A percentile compares a stretch with the other conserved stretches of the same genome.
Conservation (phyloP, 1,284 basidiomycete genomes). For the Entoloma clypeatum region DNA sequence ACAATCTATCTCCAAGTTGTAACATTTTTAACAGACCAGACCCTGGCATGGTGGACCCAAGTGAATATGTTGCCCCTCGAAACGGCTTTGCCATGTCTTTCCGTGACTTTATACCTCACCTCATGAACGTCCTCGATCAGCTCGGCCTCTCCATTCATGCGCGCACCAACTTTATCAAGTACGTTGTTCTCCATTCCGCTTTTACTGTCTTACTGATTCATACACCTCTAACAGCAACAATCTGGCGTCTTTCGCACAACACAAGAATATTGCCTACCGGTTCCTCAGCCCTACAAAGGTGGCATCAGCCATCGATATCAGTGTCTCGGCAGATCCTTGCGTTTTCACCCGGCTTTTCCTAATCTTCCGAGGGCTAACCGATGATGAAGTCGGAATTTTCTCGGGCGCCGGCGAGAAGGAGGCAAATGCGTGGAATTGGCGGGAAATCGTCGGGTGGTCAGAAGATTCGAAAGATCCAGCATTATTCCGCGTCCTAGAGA, state of each 20-base stretch:
- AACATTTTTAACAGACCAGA: constrained; percentile 52
- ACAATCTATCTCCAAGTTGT: constrained; percentile 1
- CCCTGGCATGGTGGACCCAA: constrained; percentile 64
- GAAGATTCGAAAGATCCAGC: constrained; percentile 70
- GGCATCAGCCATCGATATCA: constrained; percentile 79
- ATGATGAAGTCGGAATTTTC: constrained; percentile 71
- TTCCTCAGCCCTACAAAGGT: constrained; percentile 74
- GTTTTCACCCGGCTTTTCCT: constrained; percentile 81
- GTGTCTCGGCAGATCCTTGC: constrained; percentile 72
- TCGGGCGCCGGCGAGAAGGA: constrained; percentile 80
- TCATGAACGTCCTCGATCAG: constrained; percentile 72
- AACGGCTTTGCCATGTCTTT: constrained; percentile 80
- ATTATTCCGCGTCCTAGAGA: constrained; percentile 74
- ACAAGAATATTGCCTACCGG: constrained; percentile 83
- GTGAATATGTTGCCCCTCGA: constrained; percentile 68
- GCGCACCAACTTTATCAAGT: constrained; percentile 76
- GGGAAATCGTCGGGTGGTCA: constrained; percentile 70
- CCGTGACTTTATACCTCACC: constrained; percentile 70
- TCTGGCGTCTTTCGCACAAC: constrained; percentile 61
- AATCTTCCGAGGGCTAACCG: constrained; percentile 75
- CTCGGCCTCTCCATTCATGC: constrained; percentile 76
- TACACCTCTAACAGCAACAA: constrained; percentile 51
- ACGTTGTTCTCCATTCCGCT: constrained; percentile 23
- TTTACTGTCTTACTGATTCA: constrained; percentile 3
- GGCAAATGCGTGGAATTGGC: constrained; percentile 73